phyloP scores from a whole-genome alignment of 2,329 filamentous ascomycete species.

The Cordyceps cateniannulata region DNA sequence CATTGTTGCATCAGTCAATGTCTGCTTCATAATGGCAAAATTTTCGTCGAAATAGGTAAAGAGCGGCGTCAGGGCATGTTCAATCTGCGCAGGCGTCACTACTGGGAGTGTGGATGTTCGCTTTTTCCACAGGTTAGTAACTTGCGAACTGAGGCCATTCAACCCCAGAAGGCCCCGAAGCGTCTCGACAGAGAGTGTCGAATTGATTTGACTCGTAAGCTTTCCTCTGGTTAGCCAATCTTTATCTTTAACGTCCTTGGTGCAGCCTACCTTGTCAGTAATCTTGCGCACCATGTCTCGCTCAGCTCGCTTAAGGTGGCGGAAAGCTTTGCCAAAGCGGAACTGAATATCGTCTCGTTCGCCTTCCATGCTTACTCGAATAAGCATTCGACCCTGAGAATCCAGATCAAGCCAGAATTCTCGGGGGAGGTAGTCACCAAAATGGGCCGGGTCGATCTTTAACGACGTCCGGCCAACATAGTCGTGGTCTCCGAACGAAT shows the following conservation, averaged over 20 bases:
- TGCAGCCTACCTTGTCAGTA: conserved; percentile 75
- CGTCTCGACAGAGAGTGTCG: conserved; percentile 77
- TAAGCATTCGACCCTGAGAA: conserved; percentile 81
- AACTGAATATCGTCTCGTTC: conserved; percentile 98
- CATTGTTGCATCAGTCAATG: conserved; percentile 93
- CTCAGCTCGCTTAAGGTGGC: conserved; percentile 89
- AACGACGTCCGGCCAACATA: conserved; percentile 95
- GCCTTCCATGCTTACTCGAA: conserved; percentile 96
- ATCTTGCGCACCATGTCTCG: conserved; percentile 97
- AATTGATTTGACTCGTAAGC: conserved; percentile 89
- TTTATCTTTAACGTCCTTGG: neutral
- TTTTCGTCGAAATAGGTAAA: conserved; percentile 98
- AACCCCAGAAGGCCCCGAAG: conserved; percentile 67
- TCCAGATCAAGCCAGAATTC: conserved; percentile 98
- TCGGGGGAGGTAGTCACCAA: conserved; percentile 88
- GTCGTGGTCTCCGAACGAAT: conserved; percentile 94
- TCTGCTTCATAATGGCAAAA: conserved; percentile 98
- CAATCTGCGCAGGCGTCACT: conserved; percentile 66
- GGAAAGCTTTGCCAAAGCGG: conserved; percentile 95
- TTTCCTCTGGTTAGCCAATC: conserved; percentile 29
- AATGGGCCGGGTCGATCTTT: conserved; percentile 96
- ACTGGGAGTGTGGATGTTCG: conserved; percentile 46
- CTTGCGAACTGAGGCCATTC: conserved; percentile 61
- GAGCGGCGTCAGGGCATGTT: conserved; percentile 74
- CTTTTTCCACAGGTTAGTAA: conserved; percentile 64